A percentile compares a stretch with the other conserved stretches of the same genome.
Conservation (phyloP, 2,329 filamentous ascomycete species). For the Sporothrix variecibatus region DNA sequence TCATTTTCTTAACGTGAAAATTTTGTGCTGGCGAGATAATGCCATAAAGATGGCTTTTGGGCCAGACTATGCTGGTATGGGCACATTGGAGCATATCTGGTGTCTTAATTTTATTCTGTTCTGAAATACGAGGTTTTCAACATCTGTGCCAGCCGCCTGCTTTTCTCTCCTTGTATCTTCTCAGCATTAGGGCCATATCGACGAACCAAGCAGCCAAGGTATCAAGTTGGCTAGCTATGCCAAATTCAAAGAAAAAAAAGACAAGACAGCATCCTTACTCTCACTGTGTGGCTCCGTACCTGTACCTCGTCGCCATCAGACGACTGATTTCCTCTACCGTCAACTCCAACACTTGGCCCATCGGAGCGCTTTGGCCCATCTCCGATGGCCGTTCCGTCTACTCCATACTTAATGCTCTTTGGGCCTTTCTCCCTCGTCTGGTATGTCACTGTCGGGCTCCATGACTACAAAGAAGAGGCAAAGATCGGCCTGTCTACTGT, state of each 20-base stretch:
- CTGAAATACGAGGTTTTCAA: conserved; percentile 14
- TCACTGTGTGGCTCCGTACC: neutral
- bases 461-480: neutral
- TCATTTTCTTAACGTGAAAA: neutral
- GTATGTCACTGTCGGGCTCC: conserved; percentile 2
- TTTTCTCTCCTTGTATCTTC: neutral
- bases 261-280: neutral
- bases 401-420: neutral
- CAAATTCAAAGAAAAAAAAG: neutral
- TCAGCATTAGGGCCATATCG: neutral
- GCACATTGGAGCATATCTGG: neutral
- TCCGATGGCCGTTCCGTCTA: neutral
- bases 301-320: neutral
- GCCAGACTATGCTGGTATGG: neutral
- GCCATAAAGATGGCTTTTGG: neutral
- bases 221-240: neutral
- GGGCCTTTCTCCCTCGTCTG: neutral
- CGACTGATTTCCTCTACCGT: neutral
- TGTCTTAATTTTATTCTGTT: conserved; percentile 7
- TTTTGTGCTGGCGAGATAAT: neutral
- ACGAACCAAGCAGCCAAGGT: neutral
- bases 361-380: neutral
- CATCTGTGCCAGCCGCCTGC: neutral
- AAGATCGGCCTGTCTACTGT: neutral
- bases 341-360: neutral